A percentile compares a stretch with the other conserved stretches of the same genome.
Evolutionary conservation across 371 early-diverging fungal genomes (phyloP).

Genomic region (Entomophthora muscae): DNA sequence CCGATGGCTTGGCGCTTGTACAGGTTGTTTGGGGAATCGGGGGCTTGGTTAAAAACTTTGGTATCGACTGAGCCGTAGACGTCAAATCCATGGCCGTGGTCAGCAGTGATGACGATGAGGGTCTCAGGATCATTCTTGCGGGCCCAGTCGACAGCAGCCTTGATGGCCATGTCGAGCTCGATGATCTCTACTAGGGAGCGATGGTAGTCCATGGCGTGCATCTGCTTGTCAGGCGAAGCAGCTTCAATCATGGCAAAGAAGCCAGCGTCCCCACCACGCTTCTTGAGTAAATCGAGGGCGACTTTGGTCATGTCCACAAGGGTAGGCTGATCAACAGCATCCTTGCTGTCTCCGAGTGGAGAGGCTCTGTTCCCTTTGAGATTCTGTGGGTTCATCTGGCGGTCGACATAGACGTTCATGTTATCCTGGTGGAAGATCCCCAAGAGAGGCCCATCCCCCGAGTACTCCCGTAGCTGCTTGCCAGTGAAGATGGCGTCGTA

Average conservation of each 20-base stretch:
- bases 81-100: slow-evolving; percentile 52
- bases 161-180: slow-evolving; percentile 47
- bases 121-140: slow-evolving; percentile 38
- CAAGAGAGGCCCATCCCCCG: slow-evolving; percentile 31
- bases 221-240: slow-evolving; percentile 50
- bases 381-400: slow-evolving; percentile 35
- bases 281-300: slow-evolving; percentile 35
- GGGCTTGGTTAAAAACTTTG: slow-evolving; percentile 17
- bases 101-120: slow-evolving; percentile 47
- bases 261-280: slow-evolving; percentile 41
- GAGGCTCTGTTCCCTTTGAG: slow-evolving; percentile 23
- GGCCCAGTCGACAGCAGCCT: slow-evolving; percentile 37
- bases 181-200: slow-evolving; percentile 48
- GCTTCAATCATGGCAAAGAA: slow-evolving; percentile 63
- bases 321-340: slow-evolving; percentile 44
- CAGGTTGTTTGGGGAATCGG: slow-evolving; percentile 12
- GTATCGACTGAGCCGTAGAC: slow-evolving; percentile 51
- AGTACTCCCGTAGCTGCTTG: slow-evolving; percentile 25
- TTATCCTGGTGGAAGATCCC: slow-evolving; percentile 42
- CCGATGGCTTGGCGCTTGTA: slow-evolving; percentile 34
- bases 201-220: slow-evolving; percentile 52
- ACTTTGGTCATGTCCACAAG: slow-evolving; percentile 47
- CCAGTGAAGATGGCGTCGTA: slow-evolving; percentile 38
- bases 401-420: slow-evolving; percentile 54
- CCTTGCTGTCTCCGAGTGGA: slow-evolving; percentile 25